Evolutionary conservation across 1,284 basidiomycete species (phyloP).

Genomic region (Trametes sp.): DNA sequence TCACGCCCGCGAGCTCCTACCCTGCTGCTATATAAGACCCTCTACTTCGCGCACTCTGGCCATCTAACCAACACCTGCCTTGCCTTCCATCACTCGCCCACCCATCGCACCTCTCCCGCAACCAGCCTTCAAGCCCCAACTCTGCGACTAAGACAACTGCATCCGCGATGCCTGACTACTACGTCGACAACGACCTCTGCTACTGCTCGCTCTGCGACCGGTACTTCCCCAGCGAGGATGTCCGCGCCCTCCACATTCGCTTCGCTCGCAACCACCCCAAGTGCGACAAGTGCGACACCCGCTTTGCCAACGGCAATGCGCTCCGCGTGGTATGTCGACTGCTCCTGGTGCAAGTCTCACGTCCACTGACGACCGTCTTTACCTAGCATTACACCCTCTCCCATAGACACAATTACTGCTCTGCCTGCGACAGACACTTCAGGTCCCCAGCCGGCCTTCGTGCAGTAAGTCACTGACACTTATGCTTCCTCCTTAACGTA

Average conservation of each 20-base stretch:
- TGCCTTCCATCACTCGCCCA: background rate
- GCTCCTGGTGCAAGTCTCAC: background rate
- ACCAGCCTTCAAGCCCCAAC: background rate
- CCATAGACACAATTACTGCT: slow-evolving; percentile 38
- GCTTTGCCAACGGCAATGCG: slow-evolving; percentile 39
- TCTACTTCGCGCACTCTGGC: background rate
- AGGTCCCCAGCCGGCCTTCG: slow-evolving; percentile 37
- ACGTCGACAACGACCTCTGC: slow-evolving; percentile 24
- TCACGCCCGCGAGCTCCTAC: background rate
- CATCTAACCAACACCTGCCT: background rate
- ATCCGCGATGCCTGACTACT: slow-evolving; percentile 25
- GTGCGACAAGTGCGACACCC: slow-evolving; percentile 36
- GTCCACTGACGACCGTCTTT: background rate
- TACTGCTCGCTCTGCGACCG: slow-evolving; percentile 43
- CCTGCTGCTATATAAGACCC: slow-evolving; percentile 8
- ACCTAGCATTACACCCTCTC: slow-evolving; percentile 38
- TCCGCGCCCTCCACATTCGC: slow-evolving; percentile 37
- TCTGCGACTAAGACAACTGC: slow-evolving; percentile 9
- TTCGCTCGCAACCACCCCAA: slow-evolving; percentile 36
- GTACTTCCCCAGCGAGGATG: slow-evolving; percentile 36
- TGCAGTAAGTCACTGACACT: slow-evolving; percentile 29
- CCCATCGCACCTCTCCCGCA: background rate
- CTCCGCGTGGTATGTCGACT: slow-evolving; percentile 34
- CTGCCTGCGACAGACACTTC: slow-evolving; percentile 37
- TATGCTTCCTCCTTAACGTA: background rate